Percentiles rank a stretch among this genome's conserved stretches.
Conservation (phyloP, 2,329 filamentous ascomycete species). For the Epicoccum nigrum region DNA sequence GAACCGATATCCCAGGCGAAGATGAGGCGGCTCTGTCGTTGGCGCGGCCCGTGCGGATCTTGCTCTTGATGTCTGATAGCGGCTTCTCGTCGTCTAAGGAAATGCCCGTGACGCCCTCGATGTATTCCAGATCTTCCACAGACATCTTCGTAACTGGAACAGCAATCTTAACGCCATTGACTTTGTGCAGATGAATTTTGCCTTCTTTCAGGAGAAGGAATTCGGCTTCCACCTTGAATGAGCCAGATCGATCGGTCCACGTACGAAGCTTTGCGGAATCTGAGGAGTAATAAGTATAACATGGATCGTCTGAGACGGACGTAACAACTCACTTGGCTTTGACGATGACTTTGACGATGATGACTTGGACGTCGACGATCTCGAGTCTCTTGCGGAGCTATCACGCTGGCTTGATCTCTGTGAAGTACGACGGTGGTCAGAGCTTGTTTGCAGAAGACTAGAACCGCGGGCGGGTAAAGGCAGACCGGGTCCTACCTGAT, state of each 20-base stretch:
- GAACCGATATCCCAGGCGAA: constrained; percentile 66
- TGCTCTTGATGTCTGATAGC: constrained; percentile 76
- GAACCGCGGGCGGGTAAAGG: constrained; percentile 78
- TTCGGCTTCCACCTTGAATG: constrained; percentile 96
- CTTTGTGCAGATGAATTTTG: constrained; percentile 97
- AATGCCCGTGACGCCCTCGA: constrained; percentile 84
- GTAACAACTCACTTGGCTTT: constrained; percentile 72
- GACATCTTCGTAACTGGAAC: constrained; percentile 97
- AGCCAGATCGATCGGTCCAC: constrained; percentile 94
- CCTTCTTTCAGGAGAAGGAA: constrained; percentile 93
- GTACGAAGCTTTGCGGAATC: constrained; percentile 82
- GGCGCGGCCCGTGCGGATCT: constrained; percentile 48
- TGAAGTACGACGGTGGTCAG: constrained; percentile 70
- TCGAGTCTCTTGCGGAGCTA: constrained; percentile 62
- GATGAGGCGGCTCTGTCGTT: constrained; percentile 55
- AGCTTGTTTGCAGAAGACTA: constrained; percentile 72
- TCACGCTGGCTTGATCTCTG: constrained; percentile 76
- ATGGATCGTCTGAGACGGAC: constrained; percentile 14
- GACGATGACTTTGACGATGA: constrained; percentile 55
- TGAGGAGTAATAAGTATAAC: constrained; percentile 20
- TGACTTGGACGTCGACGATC: constrained; percentile 49
- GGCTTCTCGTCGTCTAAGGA: constrained; percentile 93
- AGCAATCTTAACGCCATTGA: constrained; percentile 97
- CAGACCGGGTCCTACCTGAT: constrained; percentile 79
- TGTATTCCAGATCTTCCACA: constrained; percentile 90